Percentiles rank a stretch among this genome's conserved stretches.
Evolutionary conservation across 371 early-diverging fungal genomes (phyloP).

Genomic region (Circinella umbellata): DNA sequence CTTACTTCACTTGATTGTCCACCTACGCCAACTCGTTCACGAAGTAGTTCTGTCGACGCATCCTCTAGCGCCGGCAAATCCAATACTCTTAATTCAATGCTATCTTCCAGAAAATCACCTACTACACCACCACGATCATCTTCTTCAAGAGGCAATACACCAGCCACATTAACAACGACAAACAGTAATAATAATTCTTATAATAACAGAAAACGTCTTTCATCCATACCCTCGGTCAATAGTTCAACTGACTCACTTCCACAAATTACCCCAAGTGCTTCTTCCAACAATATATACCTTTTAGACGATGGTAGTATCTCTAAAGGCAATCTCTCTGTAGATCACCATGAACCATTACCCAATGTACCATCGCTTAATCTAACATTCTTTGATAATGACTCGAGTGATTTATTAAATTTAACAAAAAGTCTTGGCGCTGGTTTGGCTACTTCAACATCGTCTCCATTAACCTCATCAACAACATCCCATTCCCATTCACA

Average conservation of each 20-base stretch:
- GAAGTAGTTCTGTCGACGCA: slow-evolving; percentile 43
- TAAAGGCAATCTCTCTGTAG: slow-evolving; percentile 18
- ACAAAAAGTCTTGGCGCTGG: slow-evolving; percentile 47
- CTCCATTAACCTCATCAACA: no score
- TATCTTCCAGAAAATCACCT: slow-evolving; percentile 23
- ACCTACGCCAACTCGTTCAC: slow-evolving; percentile 42
- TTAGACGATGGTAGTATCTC: slow-evolving; percentile 18
- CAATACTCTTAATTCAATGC: background rate
- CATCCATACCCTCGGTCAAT: slow-evolving; percentile 19
- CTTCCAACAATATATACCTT: slow-evolving; percentile 21
- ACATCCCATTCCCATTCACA: no score
- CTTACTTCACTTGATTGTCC: slow-evolving; percentile 20
- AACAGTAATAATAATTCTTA: no score
- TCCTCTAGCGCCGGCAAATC: slow-evolving; percentile 6
- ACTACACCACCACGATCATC: slow-evolving; percentile 14
- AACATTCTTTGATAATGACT: slow-evolving; percentile 53
- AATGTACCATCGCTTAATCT: slow-evolving; percentile 34
- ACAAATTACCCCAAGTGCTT: background rate
- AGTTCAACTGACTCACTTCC: slow-evolving; percentile 12
- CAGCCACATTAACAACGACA: slow-evolving; percentile 7
- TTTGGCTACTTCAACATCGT: background rate
- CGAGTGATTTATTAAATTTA: slow-evolving; percentile 41
- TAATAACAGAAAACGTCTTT: slow-evolving; percentile 14
- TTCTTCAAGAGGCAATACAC: slow-evolving; percentile 1
- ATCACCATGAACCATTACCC: slow-evolving; percentile 9